Percentiles rank a stretch among this genome's conserved stretches.
phyloP scores from a whole-genome alignment of 2,329 filamentous ascomycete species.

The Diaporthe sp. region DNA sequence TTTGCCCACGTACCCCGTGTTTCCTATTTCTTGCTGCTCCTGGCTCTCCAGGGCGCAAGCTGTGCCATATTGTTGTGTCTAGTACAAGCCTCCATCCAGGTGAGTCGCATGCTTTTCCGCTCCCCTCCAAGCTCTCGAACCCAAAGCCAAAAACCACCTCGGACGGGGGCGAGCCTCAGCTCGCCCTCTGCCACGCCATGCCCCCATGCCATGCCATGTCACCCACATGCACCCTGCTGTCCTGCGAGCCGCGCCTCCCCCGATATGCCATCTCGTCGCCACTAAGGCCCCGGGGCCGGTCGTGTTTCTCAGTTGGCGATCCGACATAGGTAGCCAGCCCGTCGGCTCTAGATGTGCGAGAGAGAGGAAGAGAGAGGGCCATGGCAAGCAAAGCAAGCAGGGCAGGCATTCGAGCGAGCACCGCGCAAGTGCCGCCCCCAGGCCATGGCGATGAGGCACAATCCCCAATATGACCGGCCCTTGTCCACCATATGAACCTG shows the following conservation, averaged over 20 bases:
- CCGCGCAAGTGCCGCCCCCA: slow-evolving; percentile 13
- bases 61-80: slow-evolving; percentile 54
- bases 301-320: slow-evolving; percentile 4
- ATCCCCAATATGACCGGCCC: slow-evolving; percentile 20
- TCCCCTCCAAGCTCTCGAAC: slow-evolving; percentile 15
- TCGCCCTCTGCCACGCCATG: slow-evolving; percentile 15
- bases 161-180: slow-evolving; percentile 20
- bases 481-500: not conserved
- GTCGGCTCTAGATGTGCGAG: not conserved
- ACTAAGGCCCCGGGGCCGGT: not conserved
- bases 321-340: not conserved
- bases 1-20: slow-evolving; percentile 32
- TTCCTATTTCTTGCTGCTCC: slow-evolving; percentile 54
- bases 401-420: not conserved
- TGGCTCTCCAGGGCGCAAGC: slow-evolving; percentile 61
- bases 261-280: not conserved
- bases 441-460: slow-evolving; percentile 28
- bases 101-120: slow-evolving; percentile 44
- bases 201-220: slow-evolving; percentile 22
- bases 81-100: slow-evolving; percentile 51
- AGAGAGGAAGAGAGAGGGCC: too few relatives aligned
- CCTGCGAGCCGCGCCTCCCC: slow-evolving; percentile 14
- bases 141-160: slow-evolving; percentile 30
- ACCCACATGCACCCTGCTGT: slow-evolving; percentile 24
- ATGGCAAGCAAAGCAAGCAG: not conserved